phyloP scores from a whole-genome alignment of 306 rosid species.

The Prunus padus region DNA sequence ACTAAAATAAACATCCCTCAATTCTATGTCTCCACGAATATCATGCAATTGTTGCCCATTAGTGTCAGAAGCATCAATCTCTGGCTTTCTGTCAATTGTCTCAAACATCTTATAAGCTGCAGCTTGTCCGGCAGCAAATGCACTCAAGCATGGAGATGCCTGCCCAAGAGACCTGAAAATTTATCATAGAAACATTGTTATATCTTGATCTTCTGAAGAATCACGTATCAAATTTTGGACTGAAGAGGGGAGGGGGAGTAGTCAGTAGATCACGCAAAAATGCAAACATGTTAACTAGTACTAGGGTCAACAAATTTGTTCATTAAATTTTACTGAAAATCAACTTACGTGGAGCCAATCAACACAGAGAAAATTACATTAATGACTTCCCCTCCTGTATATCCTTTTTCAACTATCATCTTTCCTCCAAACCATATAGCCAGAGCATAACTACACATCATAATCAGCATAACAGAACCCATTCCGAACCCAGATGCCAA shows the following conservation, averaged over 20 bases:
- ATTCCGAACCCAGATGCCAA: slow-evolving; percentile 69
- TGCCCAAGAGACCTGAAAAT: slow-evolving; percentile 67
- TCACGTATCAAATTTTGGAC: background rate
- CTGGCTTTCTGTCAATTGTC: slow-evolving; percentile 68
- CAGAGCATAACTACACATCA: slow-evolving; percentile 52
- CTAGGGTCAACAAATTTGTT: background rate
- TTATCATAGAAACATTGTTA: background rate
- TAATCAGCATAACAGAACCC: slow-evolving; percentile 36
- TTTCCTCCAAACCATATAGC: slow-evolving; percentile 80
- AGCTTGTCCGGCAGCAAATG: slow-evolving; percentile 81
- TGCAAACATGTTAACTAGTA: background rate
- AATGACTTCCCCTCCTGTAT: slow-evolving; percentile 66
- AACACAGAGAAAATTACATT: slow-evolving; percentile 57
- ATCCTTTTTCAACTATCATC: slow-evolving; percentile 71
- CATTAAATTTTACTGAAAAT: background rate
- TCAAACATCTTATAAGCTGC: slow-evolving; percentile 89
- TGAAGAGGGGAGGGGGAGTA: background rate
- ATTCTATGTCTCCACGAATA: slow-evolving; percentile 62
- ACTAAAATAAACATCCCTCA: slow-evolving; percentile 59
- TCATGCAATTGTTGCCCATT: slow-evolving; percentile 52
- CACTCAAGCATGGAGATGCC: slow-evolving; percentile 78
- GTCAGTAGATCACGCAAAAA: background rate
- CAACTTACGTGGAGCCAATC: slow-evolving; percentile 68
- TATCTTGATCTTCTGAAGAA: background rate
- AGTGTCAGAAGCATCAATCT: slow-evolving; percentile 60